Evolutionary conservation across 257 asterid genomes (phyloP).

Genomic region (Primulina tabacum): DNA sequence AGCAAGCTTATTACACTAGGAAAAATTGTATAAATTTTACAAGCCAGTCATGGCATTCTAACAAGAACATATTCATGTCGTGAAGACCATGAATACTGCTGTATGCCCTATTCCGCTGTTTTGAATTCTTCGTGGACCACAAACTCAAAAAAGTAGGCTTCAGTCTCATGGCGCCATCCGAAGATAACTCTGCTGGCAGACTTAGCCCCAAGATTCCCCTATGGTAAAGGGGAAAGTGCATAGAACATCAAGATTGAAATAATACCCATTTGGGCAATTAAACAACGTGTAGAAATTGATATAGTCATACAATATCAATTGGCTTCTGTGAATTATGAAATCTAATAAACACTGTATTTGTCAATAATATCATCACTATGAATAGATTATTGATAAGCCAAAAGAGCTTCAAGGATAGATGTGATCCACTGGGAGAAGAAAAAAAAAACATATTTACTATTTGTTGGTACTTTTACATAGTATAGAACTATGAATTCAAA

Average conservation of each 20-base stretch:
- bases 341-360: no score
- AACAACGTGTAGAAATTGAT: constrained; percentile 11
- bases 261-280: neutral
- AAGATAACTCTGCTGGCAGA: neutral
- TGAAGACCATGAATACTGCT: neutral
- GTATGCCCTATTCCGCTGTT: neutral
- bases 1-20: neutral
- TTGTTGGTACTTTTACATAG: neutral
- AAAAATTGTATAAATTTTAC: no score
- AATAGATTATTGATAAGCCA: no score
- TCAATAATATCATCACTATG: no score
- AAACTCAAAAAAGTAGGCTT: neutral
- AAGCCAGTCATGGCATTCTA: neutral
- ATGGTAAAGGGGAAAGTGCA: neutral
- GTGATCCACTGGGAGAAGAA: no score
- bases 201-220: neutral
- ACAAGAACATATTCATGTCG: neutral
- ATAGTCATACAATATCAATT: constrained; percentile 2
- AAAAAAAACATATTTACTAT: no score
- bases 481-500: neutral
- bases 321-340: no score
- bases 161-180: neutral
- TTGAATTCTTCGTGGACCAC: neutral
- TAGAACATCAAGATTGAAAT: neutral
- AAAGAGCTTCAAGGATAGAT: no score